Conservation (phyloP, 441 rosid genomes). For the Brassica hybrid region DNA sequence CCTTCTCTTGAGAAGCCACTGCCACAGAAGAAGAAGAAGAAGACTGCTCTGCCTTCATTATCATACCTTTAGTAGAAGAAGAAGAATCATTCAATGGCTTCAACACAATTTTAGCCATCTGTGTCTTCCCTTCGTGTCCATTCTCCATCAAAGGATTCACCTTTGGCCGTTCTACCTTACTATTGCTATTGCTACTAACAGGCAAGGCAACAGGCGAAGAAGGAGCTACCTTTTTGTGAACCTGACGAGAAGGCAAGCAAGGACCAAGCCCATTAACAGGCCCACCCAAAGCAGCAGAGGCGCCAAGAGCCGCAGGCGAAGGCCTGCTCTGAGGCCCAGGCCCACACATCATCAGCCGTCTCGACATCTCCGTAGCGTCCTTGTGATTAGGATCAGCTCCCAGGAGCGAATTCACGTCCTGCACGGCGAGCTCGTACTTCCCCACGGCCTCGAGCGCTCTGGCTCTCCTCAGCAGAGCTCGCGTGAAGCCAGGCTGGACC, state of each 20-base stretch:
- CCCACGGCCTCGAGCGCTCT: slow-evolving; percentile 82
- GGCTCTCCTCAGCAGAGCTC: slow-evolving; percentile 87
- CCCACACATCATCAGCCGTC: slow-evolving; percentile 50
- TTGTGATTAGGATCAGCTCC: slow-evolving; percentile 69
- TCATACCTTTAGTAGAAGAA: background rate
- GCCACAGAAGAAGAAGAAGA: slow-evolving; percentile 44
- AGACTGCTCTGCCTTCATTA: slow-evolving; percentile 10
- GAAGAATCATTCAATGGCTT: slow-evolving; percentile 2
- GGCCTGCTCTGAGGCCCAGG: slow-evolving; percentile 69
- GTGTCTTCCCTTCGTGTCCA: slow-evolving; percentile 42
- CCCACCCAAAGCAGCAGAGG: slow-evolving; percentile 94
- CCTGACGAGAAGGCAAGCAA: slow-evolving; percentile 77
- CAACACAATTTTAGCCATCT: slow-evolving; percentile 48
- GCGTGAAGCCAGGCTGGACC: slow-evolving; percentile 74
- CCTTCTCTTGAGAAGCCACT: slow-evolving; percentile 42
- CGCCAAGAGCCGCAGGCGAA: slow-evolving; percentile 96
- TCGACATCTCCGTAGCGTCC: slow-evolving; percentile 76
- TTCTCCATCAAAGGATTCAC: slow-evolving; percentile 51
- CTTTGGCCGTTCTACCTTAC: background rate
- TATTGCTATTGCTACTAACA: slow-evolving; percentile 31
- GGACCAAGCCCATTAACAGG: slow-evolving; percentile 89
- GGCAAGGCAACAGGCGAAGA: slow-evolving; percentile 37
- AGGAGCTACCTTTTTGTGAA: slow-evolving; percentile 59
- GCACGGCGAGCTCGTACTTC: slow-evolving; percentile 77
- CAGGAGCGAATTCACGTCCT: slow-evolving; percentile 78